phyloP scores from a whole-genome alignment of 2,329 filamentous ascomycete genomes.

The Diaporthe sp. region DNA sequence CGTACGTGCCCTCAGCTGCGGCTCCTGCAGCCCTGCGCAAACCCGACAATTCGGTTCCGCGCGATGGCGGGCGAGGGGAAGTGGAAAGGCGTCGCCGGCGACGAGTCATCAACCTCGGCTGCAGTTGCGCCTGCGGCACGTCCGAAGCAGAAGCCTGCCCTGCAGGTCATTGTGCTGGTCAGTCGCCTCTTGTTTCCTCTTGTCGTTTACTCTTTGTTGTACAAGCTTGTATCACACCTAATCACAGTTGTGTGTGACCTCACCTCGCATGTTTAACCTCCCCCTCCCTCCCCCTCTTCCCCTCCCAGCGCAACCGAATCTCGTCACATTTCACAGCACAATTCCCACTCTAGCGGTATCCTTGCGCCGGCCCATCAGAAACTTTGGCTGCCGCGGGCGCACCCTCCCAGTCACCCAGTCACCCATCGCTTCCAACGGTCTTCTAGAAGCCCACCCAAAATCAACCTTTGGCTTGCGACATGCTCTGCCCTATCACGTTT shows the following conservation, averaged over 20 bases:
- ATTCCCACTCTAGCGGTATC: background rate
- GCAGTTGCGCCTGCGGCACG: conserved; percentile 31
- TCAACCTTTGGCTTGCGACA: background rate
- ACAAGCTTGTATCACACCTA: conserved; percentile 1
- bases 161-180: conserved; percentile 84
- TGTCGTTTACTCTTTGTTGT: conserved; percentile 18
- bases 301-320: background rate
- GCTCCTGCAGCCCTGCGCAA: conserved; percentile 33
- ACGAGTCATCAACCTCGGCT: conserved; percentile 36
- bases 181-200: conserved; percentile 52
- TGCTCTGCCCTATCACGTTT: background rate
- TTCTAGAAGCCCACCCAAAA: conserved; percentile 22
- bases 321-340: conserved; percentile 9
- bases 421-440: background rate
- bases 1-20: conserved; percentile 31
- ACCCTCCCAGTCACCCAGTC: background rate
- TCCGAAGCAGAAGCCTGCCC: conserved; percentile 58
- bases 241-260: conserved; percentile 19
- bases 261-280: background rate
- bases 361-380: conserved; percentile 2
- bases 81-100: conserved; percentile 35
- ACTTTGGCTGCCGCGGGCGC: conserved; percentile 10
- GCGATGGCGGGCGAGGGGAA: conserved; percentile 38
- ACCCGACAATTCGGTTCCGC: conserved; percentile 32
- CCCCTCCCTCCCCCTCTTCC: background rate